Conservation (phyloP, 1,284 basidiomycete genomes). For the Ceratobasidium sp. region DNA sequence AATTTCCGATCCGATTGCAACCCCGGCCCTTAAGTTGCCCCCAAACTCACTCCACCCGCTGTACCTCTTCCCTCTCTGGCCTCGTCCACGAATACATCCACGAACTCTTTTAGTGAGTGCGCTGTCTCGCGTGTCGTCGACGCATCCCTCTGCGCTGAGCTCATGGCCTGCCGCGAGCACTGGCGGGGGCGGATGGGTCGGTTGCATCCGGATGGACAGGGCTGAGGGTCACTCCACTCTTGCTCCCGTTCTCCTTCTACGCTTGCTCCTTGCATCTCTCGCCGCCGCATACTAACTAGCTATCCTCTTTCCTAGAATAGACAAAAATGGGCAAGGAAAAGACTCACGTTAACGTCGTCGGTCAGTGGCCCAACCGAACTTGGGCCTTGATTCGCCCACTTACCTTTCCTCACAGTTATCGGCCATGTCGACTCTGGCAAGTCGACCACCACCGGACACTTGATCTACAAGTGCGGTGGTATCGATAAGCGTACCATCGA, state of each 20-base stretch:
- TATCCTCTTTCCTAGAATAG: constrained; percentile 1
- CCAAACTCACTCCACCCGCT: constrained; percentile 52
- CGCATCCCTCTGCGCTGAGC: not conserved
- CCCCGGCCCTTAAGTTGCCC: constrained; percentile 43
- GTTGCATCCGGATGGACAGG: constrained; percentile 43
- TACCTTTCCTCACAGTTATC: constrained; percentile 71
- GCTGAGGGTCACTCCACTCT: constrained; percentile 42
- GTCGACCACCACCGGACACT: constrained; percentile 99
- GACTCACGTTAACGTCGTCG: constrained; percentile 89
- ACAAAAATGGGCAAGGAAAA: constrained; percentile 89
- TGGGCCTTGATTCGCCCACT: constrained; percentile 30
- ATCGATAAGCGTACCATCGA: constrained; percentile 99
- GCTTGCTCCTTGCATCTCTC: constrained; percentile 47
- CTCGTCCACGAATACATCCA: constrained; percentile 55
- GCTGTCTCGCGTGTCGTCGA: constrained; percentile 47
- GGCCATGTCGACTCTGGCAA: constrained; percentile 98
- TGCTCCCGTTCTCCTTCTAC: constrained; percentile 45
- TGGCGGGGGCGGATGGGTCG: constrained; percentile 32
- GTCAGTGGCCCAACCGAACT: constrained; percentile 60
- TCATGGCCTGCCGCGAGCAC: constrained; percentile 18
- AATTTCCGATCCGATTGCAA: constrained; percentile 23
- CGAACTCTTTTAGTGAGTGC: constrained; percentile 58
- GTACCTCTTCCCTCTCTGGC: constrained; percentile 59
- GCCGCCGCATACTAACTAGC: constrained; percentile 27
- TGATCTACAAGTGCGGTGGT: constrained; percentile 99